These are phyloP conservation scores for Daedalea quercina DNA, from an alignment of 768 basidiomycete species.

Conservation along the genomic window DNA sequence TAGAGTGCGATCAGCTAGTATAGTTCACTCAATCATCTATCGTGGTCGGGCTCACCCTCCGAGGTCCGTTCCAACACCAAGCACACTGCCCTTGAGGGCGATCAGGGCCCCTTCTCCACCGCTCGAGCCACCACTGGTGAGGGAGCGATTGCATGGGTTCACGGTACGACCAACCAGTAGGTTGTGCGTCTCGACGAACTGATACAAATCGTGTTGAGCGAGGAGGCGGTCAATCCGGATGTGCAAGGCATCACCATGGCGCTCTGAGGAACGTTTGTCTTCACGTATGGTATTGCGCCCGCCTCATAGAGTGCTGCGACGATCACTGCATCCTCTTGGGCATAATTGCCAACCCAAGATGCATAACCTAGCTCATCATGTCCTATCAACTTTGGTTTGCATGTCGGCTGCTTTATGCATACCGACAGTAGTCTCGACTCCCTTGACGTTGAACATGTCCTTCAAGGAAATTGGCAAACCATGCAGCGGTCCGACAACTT, in stretches of 20 bases:
- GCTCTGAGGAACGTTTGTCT: conserved; percentile 14
- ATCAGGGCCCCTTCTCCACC: conserved; percentile 65
- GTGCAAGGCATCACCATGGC: conserved; percentile 26
- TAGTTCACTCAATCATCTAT: no score
- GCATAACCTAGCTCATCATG: conserved; percentile 34
- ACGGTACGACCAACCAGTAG: conserved; percentile 55
- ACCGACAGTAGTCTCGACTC: conserved; percentile 50
- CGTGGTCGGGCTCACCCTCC: conserved; percentile 35
- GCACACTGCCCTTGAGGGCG: conserved; percentile 49
- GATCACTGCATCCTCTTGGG: conserved; percentile 39
- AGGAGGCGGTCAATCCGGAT: no score
- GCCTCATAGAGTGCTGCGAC: conserved; percentile 40
- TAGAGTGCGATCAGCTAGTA: neutral
- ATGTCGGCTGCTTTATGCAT: conserved; percentile 1
- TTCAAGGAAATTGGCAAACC: conserved; percentile 13
- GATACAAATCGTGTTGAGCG: neutral
- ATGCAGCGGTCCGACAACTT: conserved; percentile 10
- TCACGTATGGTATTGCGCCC: conserved; percentile 35
- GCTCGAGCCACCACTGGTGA: conserved; percentile 58
- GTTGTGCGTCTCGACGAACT: conserved; percentile 56
- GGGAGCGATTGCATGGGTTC: conserved; percentile 51
- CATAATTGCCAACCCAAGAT: conserved; percentile 39
- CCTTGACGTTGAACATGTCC: conserved; percentile 42
- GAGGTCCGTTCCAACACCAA: conserved; percentile 63
- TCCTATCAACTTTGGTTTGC: neutral